A percentile compares a stretch with the other conserved stretches of the same genome.
phyloP scores from a whole-genome alignment of 2,329 filamentous ascomycete genomes.

The Sclerotinia subarctica region DNA sequence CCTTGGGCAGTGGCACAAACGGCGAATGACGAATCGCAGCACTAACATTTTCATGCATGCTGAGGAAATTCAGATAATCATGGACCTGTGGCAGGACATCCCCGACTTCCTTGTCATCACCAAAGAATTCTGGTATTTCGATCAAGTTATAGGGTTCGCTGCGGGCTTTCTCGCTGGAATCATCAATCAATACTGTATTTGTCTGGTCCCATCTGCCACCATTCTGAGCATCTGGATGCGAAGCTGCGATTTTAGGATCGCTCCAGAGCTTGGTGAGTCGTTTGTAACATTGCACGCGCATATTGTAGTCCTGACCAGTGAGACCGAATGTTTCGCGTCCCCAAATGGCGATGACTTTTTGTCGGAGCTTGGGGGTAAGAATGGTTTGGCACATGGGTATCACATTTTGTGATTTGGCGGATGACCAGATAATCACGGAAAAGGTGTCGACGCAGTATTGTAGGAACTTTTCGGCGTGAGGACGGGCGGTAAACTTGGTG shows the following conservation, averaged over 20 bases:
- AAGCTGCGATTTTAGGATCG: conserved; percentile 43
- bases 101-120: conserved; percentile 42
- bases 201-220: conserved; percentile 66
- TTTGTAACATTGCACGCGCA: conserved; percentile 86
- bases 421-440: conserved; percentile 86
- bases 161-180: conserved; percentile 74
- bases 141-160: conserved; percentile 83
- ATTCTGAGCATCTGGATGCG: conserved; percentile 44
- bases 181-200: conserved; percentile 89
- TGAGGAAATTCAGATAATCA: conserved; percentile 57
- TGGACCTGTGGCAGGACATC: conserved; percentile 56
- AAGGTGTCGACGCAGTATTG: conserved; percentile 71
- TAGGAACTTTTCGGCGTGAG: conserved; percentile 66
- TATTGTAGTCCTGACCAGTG: conserved; percentile 57
- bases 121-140: conserved; percentile 72
- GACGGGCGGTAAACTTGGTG: conserved; percentile 61
- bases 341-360: conserved; percentile 68
- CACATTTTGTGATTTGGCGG: conserved; percentile 73
- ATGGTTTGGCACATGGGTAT: conserved; percentile 62
- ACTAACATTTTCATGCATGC: conserved; percentile 58
- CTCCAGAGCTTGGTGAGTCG: conserved; percentile 71
- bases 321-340: conserved; percentile 74
- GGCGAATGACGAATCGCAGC: conserved; percentile 53
- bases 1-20: conserved; percentile 42
- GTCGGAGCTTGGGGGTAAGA: conserved; percentile 52